Evolutionary conservation across 2,329 filamentous ascomycete species (phyloP), one percentile per base, ranked within the genome.

Genomic region (Penicillium sp.): DNA sequence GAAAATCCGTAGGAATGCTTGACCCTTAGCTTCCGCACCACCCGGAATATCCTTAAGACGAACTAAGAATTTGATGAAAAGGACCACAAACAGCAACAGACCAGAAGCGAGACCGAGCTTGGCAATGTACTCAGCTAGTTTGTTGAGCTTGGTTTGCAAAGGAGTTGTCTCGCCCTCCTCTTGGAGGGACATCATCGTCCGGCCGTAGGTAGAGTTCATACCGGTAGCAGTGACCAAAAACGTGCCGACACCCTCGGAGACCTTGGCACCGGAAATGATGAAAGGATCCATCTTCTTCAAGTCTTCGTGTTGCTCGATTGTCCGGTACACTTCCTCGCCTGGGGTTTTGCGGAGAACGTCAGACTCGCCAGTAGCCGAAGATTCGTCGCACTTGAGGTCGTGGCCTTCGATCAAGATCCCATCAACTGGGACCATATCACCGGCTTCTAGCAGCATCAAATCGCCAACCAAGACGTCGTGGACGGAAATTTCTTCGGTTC

Each of bases 111-210:
- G 84, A 73, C 86, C 86, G 40, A 89, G 79, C 67, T 89, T 89
- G n/a, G 86, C 86, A 63, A 93, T 91, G 65, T 91, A 88, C 64
- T 90, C 89, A 7, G 89, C 90, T 18, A 93, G 78, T 4, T 85
- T 79, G 61, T 91, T 91, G 55, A 93, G 77, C 71, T 91, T 92
- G 3, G 82, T 86, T 70, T 93, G 90, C 8, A 93, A 72, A 4
- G 89, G 90, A 1, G 89, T 93, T 25, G 89, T 87, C 67, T 92
- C 86, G 54, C 86, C 85, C 58, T 90, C 87, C 62, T 90, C 87
- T 58, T 88, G 85, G 12, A 93, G 75, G 37, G 88, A 89, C 82
- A 92, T 87, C 76, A 92, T 82, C 3, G 86, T 91, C 65, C 89
- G 89, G 53, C 89, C 89, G 65, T 89, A 86, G 32, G 83, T 88